Percentiles rank a stretch among this genome's conserved stretches.
These are phyloP conservation scores for Ogataea allantospora DNA, from an alignment of 805 yeast species.

Conservation along the genomic window DNA sequence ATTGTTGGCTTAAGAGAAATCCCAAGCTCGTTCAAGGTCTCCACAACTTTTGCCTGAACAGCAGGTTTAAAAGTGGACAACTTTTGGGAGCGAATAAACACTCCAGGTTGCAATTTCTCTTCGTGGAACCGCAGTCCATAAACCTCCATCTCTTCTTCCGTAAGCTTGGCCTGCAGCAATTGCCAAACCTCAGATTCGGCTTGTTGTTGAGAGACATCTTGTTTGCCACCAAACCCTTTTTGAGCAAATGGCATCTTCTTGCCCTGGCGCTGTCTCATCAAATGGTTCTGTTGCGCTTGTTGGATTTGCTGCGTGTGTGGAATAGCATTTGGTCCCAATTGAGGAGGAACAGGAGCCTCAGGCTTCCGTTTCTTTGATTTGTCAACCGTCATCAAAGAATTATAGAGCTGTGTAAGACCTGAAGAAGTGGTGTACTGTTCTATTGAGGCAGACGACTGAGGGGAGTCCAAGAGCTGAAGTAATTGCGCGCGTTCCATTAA, in stretches of 20 bases:
- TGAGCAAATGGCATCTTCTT: constrained; percentile 10
- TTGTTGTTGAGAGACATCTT: constrained; percentile 13
- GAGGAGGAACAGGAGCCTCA: constrained; percentile 56
- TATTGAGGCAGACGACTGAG: constrained; percentile 73
- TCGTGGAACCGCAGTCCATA: constrained; percentile 81
- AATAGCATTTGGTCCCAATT: constrained; percentile 55
- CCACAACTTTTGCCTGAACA: constrained; percentile 57
- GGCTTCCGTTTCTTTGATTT: constrained; percentile 56
- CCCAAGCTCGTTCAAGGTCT: constrained; percentile 72
- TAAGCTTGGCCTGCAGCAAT: constrained; percentile 53
- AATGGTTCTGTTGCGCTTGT: constrained; percentile 16
- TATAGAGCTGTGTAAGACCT: constrained; percentile 84
- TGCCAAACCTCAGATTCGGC: constrained; percentile 29
- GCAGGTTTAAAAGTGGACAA: constrained; percentile 78
- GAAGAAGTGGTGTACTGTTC: constrained; percentile 79
- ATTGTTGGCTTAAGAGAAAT: constrained; percentile 80
- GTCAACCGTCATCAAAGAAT: constrained; percentile 67
- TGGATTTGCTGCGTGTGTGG: constrained; percentile 40
- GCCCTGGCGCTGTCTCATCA: constrained; percentile 17
- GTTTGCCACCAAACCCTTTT: constrained; percentile 8
- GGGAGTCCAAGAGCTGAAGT: constrained; percentile 79
- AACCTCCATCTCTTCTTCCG: constrained; percentile 76
- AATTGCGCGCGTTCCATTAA: constrained; percentile 77
- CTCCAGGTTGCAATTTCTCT: constrained; percentile 77
- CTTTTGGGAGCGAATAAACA: constrained; percentile 73